Percentiles rank a stretch among this genome's conserved stretches.
These are phyloP conservation scores for Hyaloscypha hepaticicola DNA, from an alignment of 495 filamentous ascomycete genomes.

Conservation along the genomic window DNA sequence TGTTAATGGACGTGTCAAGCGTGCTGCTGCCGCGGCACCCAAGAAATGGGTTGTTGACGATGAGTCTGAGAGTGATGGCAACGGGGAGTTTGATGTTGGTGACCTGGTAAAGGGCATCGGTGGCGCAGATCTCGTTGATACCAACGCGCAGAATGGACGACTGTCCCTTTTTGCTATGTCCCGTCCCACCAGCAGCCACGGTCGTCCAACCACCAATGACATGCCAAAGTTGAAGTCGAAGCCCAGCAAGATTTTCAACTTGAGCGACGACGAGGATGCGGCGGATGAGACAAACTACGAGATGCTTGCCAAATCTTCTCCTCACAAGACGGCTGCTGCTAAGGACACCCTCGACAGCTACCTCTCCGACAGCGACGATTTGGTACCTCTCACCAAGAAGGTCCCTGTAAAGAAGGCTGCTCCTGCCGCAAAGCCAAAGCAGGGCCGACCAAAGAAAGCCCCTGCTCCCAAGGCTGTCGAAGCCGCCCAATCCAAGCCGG, in stretches of 20 bases:
- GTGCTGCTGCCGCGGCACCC: conserved; percentile 29
- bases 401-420: conserved; percentile 37
- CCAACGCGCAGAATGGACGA: conserved; percentile 49
- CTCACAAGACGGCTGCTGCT: conserved; percentile 47
- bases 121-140: conserved; percentile 43
- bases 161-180: conserved; percentile 69
- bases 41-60: conserved; percentile 32
- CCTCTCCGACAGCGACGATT: conserved; percentile 58
- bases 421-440: conserved; percentile 6
- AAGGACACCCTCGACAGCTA: conserved; percentile 60
- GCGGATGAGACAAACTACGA: conserved; percentile 90
- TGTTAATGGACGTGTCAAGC: conserved; percentile 28
- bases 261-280: conserved; percentile 68
- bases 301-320: conserved; percentile 63
- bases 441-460: conserved; percentile 36
- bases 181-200: conserved; percentile 59
- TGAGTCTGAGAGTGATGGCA: conserved; percentile 52
- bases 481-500: conserved; percentile 42
- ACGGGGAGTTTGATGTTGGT: conserved; percentile 79
- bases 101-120: conserved; percentile 88
- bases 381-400: conserved; percentile 34
- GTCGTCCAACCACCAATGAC: conserved; percentile 35
- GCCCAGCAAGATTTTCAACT: conserved; percentile 50
- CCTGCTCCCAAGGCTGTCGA: conserved; percentile 31
- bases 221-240: conserved; percentile 50